Conservation (phyloP, 2,329 filamentous ascomycete genomes). For the Cladosporium sphaerospermum region DNA sequence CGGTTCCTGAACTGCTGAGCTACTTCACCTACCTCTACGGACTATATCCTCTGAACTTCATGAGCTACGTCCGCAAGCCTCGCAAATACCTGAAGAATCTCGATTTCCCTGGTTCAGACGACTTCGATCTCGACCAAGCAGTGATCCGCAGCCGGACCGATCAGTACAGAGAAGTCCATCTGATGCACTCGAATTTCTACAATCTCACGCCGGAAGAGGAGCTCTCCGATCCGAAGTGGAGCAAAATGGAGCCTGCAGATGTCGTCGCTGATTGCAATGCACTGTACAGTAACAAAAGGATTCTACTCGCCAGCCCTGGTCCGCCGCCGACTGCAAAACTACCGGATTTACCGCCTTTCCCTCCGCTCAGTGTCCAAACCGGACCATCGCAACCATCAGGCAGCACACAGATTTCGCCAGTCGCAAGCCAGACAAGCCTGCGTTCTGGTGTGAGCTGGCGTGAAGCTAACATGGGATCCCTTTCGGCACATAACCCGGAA, state of each 20-base stretch:
- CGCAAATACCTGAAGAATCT: constrained; percentile 70
- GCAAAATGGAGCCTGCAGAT: constrained; percentile 72
- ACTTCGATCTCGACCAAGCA: constrained; percentile 70
- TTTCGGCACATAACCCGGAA: constrained; percentile 30
- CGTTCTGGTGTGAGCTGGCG: constrained; percentile 44
- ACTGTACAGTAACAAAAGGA: constrained; percentile 48
- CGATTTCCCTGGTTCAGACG: constrained; percentile 62
- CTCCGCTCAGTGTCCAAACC: constrained; percentile 21
- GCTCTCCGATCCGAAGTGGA: constrained; percentile 70
- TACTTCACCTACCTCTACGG: constrained; percentile 82
- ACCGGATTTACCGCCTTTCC: constrained; percentile 38
- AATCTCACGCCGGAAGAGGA: constrained; percentile 73
- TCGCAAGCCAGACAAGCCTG: constrained; percentile 25
- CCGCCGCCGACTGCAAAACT: constrained; percentile 42
- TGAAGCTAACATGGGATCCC: constrained; percentile 48
- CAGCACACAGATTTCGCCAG: constrained; percentile 25
- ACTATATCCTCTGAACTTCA: constrained; percentile 77
- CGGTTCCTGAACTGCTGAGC: constrained; percentile 61
- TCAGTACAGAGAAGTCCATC: constrained; percentile 63
- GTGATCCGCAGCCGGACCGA: constrained; percentile 73
- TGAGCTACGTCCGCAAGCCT: constrained; percentile 78
- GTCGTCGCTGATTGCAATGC: constrained; percentile 74
- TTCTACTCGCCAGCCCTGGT: constrained; percentile 39
- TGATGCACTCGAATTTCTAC: constrained; percentile 81
- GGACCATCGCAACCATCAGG: not conserved